Conservation (phyloP, 2,329 filamentous ascomycete species). For the Teratosphaeria pseudoeucalypti region DNA sequence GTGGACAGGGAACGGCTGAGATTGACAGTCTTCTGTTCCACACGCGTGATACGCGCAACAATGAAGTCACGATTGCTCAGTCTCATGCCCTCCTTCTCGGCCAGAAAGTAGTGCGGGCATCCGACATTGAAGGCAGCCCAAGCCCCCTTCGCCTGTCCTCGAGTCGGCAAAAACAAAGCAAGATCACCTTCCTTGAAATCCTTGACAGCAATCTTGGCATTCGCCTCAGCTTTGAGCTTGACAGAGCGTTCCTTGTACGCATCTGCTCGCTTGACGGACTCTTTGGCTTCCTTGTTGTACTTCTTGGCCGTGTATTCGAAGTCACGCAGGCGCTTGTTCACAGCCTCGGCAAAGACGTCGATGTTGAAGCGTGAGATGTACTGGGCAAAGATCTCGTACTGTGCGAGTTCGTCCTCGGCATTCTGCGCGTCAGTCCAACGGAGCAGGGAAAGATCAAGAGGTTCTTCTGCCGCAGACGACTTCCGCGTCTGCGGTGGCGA, state of each 20-base stretch:
- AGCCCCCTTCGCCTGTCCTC: conserved; percentile 79
- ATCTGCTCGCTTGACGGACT: conserved; percentile 27
- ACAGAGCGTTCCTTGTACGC: conserved; percentile 78
- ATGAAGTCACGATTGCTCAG: conserved; percentile 84
- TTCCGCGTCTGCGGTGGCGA: conserved; percentile 47
- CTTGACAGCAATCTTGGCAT: conserved; percentile 91
- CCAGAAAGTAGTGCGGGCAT: conserved; percentile 91
- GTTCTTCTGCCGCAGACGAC: conserved; percentile 36
- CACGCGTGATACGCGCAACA: conserved; percentile 81
- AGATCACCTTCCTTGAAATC: conserved; percentile 96
- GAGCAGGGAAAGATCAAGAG: conserved; percentile 48
- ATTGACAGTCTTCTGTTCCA: conserved; percentile 90
- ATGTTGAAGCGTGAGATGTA: conserved; percentile 70
- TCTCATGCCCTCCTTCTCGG: conserved; percentile 82
- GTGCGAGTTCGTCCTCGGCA: conserved; percentile 55
- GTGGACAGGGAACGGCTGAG: conserved; percentile 56
- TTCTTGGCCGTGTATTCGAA: conserved; percentile 88
- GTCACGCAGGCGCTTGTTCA: conserved; percentile 84
- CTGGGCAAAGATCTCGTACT: conserved; percentile 65
- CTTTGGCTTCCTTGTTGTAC: conserved; percentile 78
- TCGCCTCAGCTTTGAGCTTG: conserved; percentile 67
- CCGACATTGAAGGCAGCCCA: conserved; percentile 99
- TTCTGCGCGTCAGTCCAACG: conserved; percentile 71
- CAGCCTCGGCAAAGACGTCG: conserved; percentile 71
- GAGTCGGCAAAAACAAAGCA: conserved; percentile 83